Evolutionary conservation across 306 rosid species (phyloP).

Genomic region (Casuarina equisetifolia): DNA sequence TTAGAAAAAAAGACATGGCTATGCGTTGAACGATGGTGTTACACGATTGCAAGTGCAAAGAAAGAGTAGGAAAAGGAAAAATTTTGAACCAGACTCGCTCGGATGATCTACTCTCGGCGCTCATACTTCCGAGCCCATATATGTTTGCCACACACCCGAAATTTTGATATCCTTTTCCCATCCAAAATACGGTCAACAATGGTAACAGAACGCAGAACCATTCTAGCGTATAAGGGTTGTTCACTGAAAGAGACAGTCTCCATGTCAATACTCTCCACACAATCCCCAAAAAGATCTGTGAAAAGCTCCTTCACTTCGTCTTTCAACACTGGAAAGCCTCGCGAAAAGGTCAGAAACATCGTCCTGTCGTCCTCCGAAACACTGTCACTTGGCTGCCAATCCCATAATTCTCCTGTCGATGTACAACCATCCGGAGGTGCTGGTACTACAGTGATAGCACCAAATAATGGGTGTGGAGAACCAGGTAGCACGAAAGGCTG

Average conservation of each 20-base stretch:
- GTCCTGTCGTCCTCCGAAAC: slow-evolving; percentile 46
- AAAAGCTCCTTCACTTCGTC: slow-evolving; percentile 41
- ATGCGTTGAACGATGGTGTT: not conserved
- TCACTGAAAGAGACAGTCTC: slow-evolving; percentile 23
- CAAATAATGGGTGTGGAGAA: slow-evolving; percentile 60
- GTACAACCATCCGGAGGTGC: not conserved
- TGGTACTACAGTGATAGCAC: slow-evolving; percentile 32
- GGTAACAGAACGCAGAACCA: slow-evolving; percentile 40
- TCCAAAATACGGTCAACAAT: slow-evolving; percentile 41
- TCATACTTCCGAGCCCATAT: slow-evolving; percentile 70
- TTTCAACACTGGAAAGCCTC: slow-evolving; percentile 50
- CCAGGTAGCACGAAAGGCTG: slow-evolving; percentile 34
- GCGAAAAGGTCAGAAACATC: slow-evolving; percentile 64
- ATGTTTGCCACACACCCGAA: slow-evolving; percentile 51
- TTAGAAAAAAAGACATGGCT: too few relatives aligned
- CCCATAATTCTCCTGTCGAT: slow-evolving; percentile 34
- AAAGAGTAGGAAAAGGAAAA: not conserved
- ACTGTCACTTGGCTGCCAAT: slow-evolving; percentile 8
- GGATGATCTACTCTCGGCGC: slow-evolving; percentile 36
- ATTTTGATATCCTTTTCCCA: slow-evolving; percentile 42
- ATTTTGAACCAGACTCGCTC: not conserved
- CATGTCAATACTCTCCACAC: slow-evolving; percentile 48
- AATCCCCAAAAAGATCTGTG: slow-evolving; percentile 24
- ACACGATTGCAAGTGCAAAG: not conserved
- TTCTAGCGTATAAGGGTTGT: slow-evolving; percentile 54